These are phyloP conservation scores for Omphalea diandra DNA, from an alignment of 441 rosid species.

Conservation along the genomic window DNA sequence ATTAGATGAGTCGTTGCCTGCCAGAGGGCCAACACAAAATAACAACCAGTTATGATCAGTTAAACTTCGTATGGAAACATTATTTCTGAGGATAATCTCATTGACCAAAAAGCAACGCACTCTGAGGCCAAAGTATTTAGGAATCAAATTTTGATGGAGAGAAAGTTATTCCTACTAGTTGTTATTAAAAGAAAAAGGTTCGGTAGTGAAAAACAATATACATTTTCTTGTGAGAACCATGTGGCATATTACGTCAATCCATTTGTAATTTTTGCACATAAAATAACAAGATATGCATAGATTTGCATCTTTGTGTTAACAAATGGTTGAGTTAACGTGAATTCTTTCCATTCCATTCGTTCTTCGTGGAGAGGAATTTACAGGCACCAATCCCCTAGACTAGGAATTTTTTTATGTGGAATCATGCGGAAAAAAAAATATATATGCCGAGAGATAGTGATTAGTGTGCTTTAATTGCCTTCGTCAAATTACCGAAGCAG, in stretches of 20 bases:
- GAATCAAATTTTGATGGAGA: neutral
- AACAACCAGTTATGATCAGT: too few species aligned
- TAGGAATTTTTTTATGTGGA: neutral
- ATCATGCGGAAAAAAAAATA: neutral
- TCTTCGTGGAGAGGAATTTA: neutral
- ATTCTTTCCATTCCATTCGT: neutral
- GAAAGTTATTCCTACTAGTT: neutral
- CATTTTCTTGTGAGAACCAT: neutral
- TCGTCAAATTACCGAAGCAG: neutral
- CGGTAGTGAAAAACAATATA: neutral
- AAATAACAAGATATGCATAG: conserved; percentile 13
- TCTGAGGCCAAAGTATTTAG: neutral
- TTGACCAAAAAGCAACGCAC: neutral
- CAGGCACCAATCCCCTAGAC: neutral
- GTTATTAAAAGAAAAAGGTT: neutral
- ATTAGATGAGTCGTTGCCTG: neutral
- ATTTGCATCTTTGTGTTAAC: neutral
- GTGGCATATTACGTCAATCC: neutral
- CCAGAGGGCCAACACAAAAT: neutral
- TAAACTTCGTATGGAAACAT: neutral
- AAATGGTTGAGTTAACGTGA: neutral
- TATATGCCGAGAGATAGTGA: neutral
- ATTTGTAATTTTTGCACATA: neutral
- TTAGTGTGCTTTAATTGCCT: neutral
- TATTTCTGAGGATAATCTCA: too few species aligned